phyloP scores from a whole-genome alignment of 2,329 filamentous ascomycete genomes.

The Triangularia setosa region DNA sequence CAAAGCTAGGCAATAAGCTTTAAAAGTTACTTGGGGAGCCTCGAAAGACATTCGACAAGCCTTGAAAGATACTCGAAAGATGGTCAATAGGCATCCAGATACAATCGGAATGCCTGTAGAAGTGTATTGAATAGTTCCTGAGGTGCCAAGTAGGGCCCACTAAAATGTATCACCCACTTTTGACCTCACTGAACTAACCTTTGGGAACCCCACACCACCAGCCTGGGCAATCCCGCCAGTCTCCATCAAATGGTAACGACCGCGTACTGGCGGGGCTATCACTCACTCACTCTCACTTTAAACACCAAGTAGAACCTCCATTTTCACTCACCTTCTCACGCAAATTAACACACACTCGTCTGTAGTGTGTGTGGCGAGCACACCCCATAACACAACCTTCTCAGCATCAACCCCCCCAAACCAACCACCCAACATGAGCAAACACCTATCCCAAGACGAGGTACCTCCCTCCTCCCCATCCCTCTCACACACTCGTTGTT shows the following conservation, averaged over 20 bases:
- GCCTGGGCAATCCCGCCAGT: neutral
- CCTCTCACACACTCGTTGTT: neutral
- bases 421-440: conserved; percentile 27
- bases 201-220: neutral
- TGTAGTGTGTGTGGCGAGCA: neutral
- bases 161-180: neutral
- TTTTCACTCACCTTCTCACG: neutral
- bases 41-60: too few relatives aligned
- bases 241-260: conserved; percentile 7
- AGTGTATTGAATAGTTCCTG: neutral
- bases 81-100: too few relatives aligned
- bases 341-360: neutral
- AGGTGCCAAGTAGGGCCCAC: neutral
- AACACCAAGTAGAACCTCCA: neutral
- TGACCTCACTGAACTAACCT: neutral
- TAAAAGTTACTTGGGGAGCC: too few relatives aligned
- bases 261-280: conserved; percentile 1
- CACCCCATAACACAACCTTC: neutral
- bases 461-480: conserved; percentile 23
- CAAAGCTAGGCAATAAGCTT: too few relatives aligned
- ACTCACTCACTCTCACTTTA: neutral
- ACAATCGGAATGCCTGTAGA: too few relatives aligned
- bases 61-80: too few relatives aligned
- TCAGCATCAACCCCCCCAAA: neutral
- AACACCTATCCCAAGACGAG: conserved; percentile 38